phyloP scores from a whole-genome alignment of 148 eudicot species.

The Cornus controversa region DNA sequence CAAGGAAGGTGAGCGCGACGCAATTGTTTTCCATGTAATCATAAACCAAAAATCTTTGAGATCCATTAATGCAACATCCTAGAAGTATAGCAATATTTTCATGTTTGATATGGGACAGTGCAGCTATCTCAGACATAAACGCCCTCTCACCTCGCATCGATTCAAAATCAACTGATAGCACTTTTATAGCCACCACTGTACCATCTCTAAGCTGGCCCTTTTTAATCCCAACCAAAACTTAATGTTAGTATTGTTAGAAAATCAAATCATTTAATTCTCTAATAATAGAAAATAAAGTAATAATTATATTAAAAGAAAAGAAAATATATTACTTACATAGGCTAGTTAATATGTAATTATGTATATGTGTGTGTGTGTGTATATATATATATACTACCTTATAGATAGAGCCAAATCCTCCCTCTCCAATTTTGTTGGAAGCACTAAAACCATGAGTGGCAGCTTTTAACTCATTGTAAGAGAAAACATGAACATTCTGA shows the following conservation, averaged over 20 bases:
- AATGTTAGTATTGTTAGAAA: background rate
- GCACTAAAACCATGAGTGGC: conserved; percentile 45
- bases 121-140: conserved; percentile 52
- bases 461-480: conserved; percentile 43
- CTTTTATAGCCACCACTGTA: conserved; percentile 46
- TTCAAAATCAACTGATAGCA: conserved; percentile 48
- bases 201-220: conserved; percentile 53
- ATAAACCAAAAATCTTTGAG: conserved; percentile 42
- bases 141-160: conserved; percentile 56
- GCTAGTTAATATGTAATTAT: no score
- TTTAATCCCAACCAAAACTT: conserved; percentile 2
- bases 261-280: no score
- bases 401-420: conserved; percentile 63
- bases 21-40: conserved; percentile 59
- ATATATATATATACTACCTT: conserved; percentile 32
- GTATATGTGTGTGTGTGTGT: background rate
- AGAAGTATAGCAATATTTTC: conserved; percentile 50
- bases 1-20: conserved; percentile 40
- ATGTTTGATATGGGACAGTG: conserved; percentile 44
- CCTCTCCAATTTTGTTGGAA: conserved; percentile 60
- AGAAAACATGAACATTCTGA: conserved; percentile 19
- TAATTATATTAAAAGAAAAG: no score
- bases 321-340: no score
- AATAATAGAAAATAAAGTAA: no score
- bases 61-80: conserved; percentile 55